Evolutionary conservation across 192 early-diverging fungal species (phyloP).

Genomic region (Allomyces macrogynus): DNA sequence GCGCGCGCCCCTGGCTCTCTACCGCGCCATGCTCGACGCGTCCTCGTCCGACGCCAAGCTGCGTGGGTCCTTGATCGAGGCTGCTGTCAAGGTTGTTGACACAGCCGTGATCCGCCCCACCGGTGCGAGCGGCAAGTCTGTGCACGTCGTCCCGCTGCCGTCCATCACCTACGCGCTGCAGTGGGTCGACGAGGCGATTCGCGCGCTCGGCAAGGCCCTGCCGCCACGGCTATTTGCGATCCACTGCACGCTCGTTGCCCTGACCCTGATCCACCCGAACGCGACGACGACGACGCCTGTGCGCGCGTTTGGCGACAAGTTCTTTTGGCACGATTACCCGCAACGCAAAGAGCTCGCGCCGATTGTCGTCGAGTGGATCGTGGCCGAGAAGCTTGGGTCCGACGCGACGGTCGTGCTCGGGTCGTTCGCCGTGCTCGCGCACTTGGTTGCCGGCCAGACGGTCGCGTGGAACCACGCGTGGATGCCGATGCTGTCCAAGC

Average conservation of each 20-base stretch:
- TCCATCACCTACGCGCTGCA: background rate
- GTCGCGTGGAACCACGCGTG: too few relatives aligned
- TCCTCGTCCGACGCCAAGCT: background rate
- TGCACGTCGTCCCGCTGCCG: background rate
- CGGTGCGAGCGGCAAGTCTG: background rate
- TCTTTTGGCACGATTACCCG: too few relatives aligned
- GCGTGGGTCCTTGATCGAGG: background rate
- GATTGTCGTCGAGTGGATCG: background rate
- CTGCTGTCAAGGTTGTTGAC: background rate
- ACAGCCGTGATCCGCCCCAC: background rate
- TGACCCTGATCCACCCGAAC: background rate
- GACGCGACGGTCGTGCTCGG: too few relatives aligned
- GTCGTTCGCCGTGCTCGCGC: too few relatives aligned
- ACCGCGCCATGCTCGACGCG: background rate
- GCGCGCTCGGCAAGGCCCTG: background rate
- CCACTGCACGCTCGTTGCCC: background rate
- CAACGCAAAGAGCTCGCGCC: background rate
- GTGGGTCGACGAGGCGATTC: background rate
- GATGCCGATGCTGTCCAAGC: background rate
- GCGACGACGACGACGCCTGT: too few relatives aligned
- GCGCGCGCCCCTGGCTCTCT: background rate
- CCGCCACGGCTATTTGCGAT: background rate
- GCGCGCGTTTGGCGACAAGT: too few relatives aligned
- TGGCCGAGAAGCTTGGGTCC: too few relatives aligned
- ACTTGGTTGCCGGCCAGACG: too few relatives aligned